phyloP scores from a whole-genome alignment of 768 basidiomycete species.

The Trametes cingulata region DNA sequence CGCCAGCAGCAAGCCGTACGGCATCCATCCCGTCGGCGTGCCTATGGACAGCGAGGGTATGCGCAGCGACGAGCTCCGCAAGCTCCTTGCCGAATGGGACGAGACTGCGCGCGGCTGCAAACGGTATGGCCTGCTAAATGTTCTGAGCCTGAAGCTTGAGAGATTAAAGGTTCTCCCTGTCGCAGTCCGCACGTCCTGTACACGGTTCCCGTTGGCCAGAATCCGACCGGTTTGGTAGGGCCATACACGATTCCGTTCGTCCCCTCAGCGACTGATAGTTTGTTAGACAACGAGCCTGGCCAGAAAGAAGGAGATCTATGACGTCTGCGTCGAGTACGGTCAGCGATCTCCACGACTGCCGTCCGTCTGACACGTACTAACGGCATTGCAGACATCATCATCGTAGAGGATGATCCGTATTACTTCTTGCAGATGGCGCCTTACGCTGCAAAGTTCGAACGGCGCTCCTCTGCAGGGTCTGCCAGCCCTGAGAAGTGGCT shows the following conservation, averaged over 20 bases:
- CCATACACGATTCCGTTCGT: background rate
- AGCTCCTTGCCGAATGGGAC: conserved; percentile 68
- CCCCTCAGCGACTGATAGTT: background rate
- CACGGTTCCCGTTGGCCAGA: conserved; percentile 81
- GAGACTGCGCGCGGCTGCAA: conserved; percentile 52
- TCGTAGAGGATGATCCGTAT: conserved; percentile 85
- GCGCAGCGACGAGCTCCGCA: conserved; percentile 58
- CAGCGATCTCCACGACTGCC: conserved; percentile 8
- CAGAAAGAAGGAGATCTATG: conserved; percentile 79
- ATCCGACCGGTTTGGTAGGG: conserved; percentile 74
- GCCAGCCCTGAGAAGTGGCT: conserved; percentile 45
- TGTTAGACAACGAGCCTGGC: conserved; percentile 56
- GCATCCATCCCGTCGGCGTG: conserved; percentile 52
- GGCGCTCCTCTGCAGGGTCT: conserved; percentile 19
- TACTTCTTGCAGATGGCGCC: conserved; percentile 67
- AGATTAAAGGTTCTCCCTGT: conserved; percentile 5
- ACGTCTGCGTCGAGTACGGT: conserved; percentile 83
- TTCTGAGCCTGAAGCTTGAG: background rate
- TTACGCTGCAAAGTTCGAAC: conserved; percentile 49
- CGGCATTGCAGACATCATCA: conserved; percentile 58
- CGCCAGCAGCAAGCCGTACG: conserved; percentile 36
- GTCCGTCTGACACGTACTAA: background rate
- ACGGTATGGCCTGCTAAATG: conserved; percentile 41
- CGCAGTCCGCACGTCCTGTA: conserved; percentile 70
- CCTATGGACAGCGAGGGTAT: conserved; percentile 75